phyloP scores from a whole-genome alignment of 495 filamentous ascomycete species.

The Lasiosphaeria miniovina region DNA sequence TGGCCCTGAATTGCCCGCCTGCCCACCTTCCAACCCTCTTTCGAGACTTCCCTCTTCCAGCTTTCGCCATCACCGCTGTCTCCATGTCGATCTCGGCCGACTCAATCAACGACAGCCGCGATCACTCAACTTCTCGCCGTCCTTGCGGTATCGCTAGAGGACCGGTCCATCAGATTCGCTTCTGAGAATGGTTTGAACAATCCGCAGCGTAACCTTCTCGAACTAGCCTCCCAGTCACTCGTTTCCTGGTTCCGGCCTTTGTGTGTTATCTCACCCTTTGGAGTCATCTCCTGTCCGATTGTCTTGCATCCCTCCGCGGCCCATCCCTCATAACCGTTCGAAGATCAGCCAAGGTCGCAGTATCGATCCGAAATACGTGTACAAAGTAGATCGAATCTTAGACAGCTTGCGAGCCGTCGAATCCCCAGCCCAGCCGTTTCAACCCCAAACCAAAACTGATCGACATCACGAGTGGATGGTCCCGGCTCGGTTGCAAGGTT shows the following conservation, averaged over 20 bases:
- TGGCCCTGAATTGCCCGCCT: not conserved
- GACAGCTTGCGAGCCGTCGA: too few species aligned
- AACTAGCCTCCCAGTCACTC: slow-evolving; percentile 53
- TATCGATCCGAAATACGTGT: too few species aligned
- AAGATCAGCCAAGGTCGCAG: too few species aligned
- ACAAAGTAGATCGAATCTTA: too few species aligned
- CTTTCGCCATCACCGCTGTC: slow-evolving; percentile 22
- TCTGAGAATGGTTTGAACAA: slow-evolving; percentile 14
- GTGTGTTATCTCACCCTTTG: too few species aligned
- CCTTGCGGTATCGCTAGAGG: slow-evolving; percentile 4
- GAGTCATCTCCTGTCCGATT: too few species aligned
- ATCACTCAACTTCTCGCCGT: slow-evolving; percentile 7
- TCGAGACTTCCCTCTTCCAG: slow-evolving; percentile 25
- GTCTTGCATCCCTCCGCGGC: too few species aligned
- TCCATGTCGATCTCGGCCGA: slow-evolving; percentile 7
- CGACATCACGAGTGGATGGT: too few species aligned
- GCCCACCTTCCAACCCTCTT: slow-evolving; percentile 21
- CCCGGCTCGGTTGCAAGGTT: too few species aligned
- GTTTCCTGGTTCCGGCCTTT: slow-evolving; percentile 31
- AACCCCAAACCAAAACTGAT: too few species aligned
- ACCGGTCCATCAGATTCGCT: slow-evolving; percentile 14
- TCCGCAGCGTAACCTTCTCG: slow-evolving; percentile 37
- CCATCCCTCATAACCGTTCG: too few species aligned
- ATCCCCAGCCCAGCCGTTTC: too few species aligned
- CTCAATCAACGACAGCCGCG: slow-evolving; percentile 13